Evolutionary conservation across 352 stramenopile genomes (phyloP).

Genomic region (Pythium diclinum): DNA sequence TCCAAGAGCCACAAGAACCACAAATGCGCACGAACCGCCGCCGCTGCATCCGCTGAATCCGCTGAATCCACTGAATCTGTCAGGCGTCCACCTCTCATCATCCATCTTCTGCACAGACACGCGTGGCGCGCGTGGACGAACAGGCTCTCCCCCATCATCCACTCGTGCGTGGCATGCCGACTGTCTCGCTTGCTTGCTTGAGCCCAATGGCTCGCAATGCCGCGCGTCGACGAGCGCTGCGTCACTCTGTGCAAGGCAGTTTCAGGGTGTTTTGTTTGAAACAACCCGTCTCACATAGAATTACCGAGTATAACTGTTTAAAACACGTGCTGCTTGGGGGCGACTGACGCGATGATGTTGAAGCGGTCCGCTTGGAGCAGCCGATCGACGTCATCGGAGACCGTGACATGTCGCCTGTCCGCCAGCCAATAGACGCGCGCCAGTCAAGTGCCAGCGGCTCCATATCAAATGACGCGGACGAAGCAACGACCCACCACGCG

Average conservation of each 20-base stretch:
- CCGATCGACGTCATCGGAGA: slow-evolving; percentile 23
- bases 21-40: not conserved
- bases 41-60: not conserved
- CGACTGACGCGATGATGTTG: slow-evolving; percentile 14
- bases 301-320: slow-evolving; percentile 10
- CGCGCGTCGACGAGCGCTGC: slow-evolving; percentile 13
- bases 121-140: slow-evolving; percentile 1
- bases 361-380: slow-evolving; percentile 16
- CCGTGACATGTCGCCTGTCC: slow-evolving; percentile 12
- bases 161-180: not conserved
- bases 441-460: not conserved
- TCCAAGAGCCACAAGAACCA: not conserved
- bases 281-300: not conserved
- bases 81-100: not conserved
- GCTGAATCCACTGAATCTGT: not conserved
- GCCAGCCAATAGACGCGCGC: slow-evolving; percentile 20
- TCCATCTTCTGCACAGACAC: not conserved
- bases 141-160: not conserved
- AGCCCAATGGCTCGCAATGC: not conserved
- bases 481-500: not conserved
- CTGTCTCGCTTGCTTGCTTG: not conserved
- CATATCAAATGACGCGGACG: not conserved
- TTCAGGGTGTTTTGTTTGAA: not conserved
- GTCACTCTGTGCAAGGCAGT: not conserved
- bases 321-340: slow-evolving; percentile 8